phyloP scores from a whole-genome alignment of 2,329 filamentous ascomycete genomes.

The Neofusicoccum sp. region DNA sequence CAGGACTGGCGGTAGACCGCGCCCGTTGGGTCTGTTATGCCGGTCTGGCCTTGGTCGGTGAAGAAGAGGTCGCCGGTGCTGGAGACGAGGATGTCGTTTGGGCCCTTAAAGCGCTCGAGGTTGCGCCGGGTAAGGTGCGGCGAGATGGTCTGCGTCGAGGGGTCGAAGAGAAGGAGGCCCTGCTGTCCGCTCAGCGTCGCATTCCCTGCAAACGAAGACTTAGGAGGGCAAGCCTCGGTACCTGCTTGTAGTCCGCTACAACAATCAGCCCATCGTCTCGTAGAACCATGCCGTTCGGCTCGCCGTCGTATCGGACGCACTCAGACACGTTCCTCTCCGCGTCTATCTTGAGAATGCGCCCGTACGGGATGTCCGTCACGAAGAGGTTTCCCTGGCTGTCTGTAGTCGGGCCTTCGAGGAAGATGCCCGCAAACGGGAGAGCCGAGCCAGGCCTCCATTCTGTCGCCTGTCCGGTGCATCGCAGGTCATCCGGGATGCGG shows the following conservation, averaged over 20 bases:
- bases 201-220: too few relatives aligned
- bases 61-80: slow-evolving; percentile 43
- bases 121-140: slow-evolving; percentile 38
- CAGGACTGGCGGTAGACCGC: slow-evolving; percentile 39
- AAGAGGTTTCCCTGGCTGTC: slow-evolving; percentile 36
- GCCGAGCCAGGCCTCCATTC: slow-evolving; percentile 43
- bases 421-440: slow-evolving; percentile 37
- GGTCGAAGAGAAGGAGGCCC: slow-evolving; percentile 41
- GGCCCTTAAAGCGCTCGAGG: slow-evolving; percentile 45
- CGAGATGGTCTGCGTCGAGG: slow-evolving; percentile 26
- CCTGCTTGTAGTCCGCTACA: slow-evolving; percentile 46
- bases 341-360: slow-evolving; percentile 39
- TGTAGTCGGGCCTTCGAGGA: slow-evolving; percentile 41
- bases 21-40: slow-evolving; percentile 43
- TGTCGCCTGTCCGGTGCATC: slow-evolving; percentile 25
- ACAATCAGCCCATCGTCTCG: slow-evolving; percentile 35
- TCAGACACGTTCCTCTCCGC: slow-evolving; percentile 30
- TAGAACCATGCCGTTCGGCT: slow-evolving; percentile 42
- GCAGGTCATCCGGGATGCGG: slow-evolving; percentile 36
- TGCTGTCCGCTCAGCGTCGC: slow-evolving; percentile 20
- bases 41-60: slow-evolving; percentile 47
- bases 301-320: slow-evolving; percentile 39
- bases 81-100: slow-evolving; percentile 43
- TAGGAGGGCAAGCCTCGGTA: slow-evolving; percentile 18
- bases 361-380: slow-evolving; percentile 42